Evolutionary conservation across 345 rosid genomes (phyloP).

Genomic region (Populus simonii): DNA sequence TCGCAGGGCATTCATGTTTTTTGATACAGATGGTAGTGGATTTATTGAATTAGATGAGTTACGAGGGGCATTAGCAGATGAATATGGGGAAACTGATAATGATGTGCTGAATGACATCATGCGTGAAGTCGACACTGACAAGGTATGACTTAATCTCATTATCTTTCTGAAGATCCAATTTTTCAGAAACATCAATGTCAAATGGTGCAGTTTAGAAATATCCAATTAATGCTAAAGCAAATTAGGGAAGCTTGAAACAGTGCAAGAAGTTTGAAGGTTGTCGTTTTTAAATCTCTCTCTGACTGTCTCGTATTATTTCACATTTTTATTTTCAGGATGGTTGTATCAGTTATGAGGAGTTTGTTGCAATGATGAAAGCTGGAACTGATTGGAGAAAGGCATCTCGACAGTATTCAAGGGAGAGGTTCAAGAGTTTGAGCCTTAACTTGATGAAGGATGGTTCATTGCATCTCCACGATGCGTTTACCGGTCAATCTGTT

Average conservation of each 20-base stretch:
- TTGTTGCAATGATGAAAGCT: slow-evolving; percentile 95
- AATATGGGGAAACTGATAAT: slow-evolving; percentile 58
- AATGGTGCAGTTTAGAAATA: background rate
- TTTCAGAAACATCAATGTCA: background rate
- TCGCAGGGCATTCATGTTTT: slow-evolving; percentile 85
- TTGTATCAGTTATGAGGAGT: slow-evolving; percentile 83
- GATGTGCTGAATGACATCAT: slow-evolving; percentile 75
- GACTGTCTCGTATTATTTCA: background rate
- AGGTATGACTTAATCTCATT: slow-evolving; percentile 41
- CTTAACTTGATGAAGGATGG: slow-evolving; percentile 95
- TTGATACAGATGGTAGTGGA: slow-evolving; percentile 79
- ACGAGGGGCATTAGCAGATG: slow-evolving; percentile 70
- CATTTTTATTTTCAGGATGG: slow-evolving; percentile 55
- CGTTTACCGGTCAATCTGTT: slow-evolving; percentile 69
- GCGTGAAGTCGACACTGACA: slow-evolving; percentile 94
- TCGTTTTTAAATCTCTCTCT: background rate
- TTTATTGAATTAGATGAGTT: slow-evolving; percentile 78
- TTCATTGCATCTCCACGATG: slow-evolving; percentile 85
- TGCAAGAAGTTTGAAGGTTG: background rate
- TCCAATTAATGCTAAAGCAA: background rate
- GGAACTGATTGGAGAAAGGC: slow-evolving; percentile 99
- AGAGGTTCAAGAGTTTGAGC: slow-evolving; percentile 95
- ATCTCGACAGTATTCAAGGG: slow-evolving; percentile 92
- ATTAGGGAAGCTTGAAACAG: background rate
- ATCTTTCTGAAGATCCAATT: background rate